These are phyloP conservation scores for Podaxis sp. DNA, from an alignment of 768 basidiomycete genomes.

Conservation along the genomic window DNA sequence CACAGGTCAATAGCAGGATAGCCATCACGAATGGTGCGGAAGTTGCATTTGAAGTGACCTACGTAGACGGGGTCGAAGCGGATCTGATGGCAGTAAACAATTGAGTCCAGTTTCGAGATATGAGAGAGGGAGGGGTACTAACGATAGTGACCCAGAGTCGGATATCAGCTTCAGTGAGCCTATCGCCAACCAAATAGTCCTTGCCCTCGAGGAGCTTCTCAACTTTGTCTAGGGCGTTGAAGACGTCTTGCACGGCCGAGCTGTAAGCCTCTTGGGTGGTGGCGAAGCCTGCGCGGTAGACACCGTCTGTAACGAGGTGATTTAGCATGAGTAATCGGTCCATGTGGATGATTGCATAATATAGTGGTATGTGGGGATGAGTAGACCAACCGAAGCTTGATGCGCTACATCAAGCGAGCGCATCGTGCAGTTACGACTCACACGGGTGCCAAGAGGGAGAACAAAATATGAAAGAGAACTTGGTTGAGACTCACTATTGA, in stretches of 20 bases:
- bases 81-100: slow-evolving; percentile 39
- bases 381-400: not conserved
- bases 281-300: slow-evolving; percentile 91
- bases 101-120: not conserved
- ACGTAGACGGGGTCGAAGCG: slow-evolving; percentile 92
- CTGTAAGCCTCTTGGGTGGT: slow-evolving; percentile 79
- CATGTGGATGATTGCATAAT: not conserved
- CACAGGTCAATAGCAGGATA: slow-evolving; percentile 81
- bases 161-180: slow-evolving; percentile 80
- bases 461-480: not conserved
- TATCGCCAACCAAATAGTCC: slow-evolving; percentile 81
- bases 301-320: slow-evolving; percentile 54
- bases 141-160: slow-evolving; percentile 94
- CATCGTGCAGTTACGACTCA: not conserved
- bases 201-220: slow-evolving; percentile 77
- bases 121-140: slow-evolving; percentile 27
- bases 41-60: slow-evolving; percentile 93
- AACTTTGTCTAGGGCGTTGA: slow-evolving; percentile 75
- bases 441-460: not conserved
- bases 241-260: slow-evolving; percentile 68
- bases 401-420: not conserved
- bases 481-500: slow-evolving; percentile 62
- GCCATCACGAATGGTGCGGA: slow-evolving; percentile 79
- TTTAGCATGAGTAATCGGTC: not conserved
- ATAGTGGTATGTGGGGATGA: too few species aligned